These are phyloP conservation scores for Diplocarpon rosae DNA, from an alignment of 2,329 filamentous ascomycete genomes.

Conservation along the genomic window DNA sequence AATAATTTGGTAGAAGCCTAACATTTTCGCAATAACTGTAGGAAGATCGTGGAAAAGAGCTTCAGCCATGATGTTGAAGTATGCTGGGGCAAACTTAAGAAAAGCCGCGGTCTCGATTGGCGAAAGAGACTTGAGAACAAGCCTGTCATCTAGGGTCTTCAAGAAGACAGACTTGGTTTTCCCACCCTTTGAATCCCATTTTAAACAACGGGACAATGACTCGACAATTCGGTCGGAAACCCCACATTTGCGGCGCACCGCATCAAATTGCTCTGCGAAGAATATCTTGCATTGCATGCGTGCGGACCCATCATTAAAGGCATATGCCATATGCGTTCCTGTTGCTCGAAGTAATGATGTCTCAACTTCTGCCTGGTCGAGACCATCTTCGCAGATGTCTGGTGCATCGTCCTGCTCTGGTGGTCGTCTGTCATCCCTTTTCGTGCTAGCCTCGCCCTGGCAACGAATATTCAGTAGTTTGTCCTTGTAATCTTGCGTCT, in stretches of 20 bases:
- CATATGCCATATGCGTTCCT: slow-evolving; percentile 90
- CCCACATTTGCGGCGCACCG: slow-evolving; percentile 82
- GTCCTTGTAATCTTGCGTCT: slow-evolving; percentile 73
- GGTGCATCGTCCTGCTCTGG: slow-evolving; percentile 18
- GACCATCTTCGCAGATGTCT: slow-evolving; percentile 25
- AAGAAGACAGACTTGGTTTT: slow-evolving; percentile 97
- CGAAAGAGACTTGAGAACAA: slow-evolving; percentile 71
- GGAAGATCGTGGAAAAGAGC: slow-evolving; percentile 91
- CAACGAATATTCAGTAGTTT: slow-evolving; percentile 62
- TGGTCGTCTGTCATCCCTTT: slow-evolving; percentile 24
- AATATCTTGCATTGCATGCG: slow-evolving; percentile 98
- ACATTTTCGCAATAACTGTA: slow-evolving; percentile 97
- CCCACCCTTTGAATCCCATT: slow-evolving; percentile 96
- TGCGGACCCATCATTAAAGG: slow-evolving; percentile 87
- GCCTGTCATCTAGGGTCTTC: slow-evolving; percentile 88
- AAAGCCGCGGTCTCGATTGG: slow-evolving; percentile 90
- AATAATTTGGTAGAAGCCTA: slow-evolving; percentile 93
- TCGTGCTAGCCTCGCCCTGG: slow-evolving; percentile 33
- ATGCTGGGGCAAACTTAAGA: slow-evolving; percentile 87
- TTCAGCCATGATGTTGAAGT: slow-evolving; percentile 95
- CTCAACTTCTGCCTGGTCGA: slow-evolving; percentile 65
- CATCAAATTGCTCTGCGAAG: slow-evolving; percentile 96
- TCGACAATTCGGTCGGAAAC: slow-evolving; percentile 91
- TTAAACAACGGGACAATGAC: slow-evolving; percentile 85
- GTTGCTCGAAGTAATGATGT: slow-evolving; percentile 73